Evolutionary conservation across 768 basidiomycete species (phyloP).

Genomic region (Flagelloscypha sp.): DNA sequence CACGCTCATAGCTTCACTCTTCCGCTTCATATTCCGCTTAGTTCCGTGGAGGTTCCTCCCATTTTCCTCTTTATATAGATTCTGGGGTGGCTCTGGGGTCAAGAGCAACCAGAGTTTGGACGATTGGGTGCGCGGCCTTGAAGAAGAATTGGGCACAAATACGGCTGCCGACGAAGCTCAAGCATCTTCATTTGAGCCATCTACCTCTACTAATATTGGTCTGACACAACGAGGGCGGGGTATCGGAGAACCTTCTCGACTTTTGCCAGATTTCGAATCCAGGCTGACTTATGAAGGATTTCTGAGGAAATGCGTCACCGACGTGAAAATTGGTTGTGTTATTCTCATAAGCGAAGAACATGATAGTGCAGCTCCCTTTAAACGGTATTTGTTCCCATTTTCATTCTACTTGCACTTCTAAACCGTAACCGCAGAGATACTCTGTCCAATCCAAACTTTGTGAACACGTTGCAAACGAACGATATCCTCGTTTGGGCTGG

Average conservation of each 20-base stretch:
- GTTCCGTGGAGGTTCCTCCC: constrained; percentile 66
- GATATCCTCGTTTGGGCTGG: constrained; percentile 87
- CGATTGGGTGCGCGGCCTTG: constrained; percentile 70
- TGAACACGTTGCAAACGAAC: constrained; percentile 63
- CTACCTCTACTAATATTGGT: too few relatives aligned
- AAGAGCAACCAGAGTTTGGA: constrained; percentile 52
- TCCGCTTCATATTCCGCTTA: constrained; percentile 58
- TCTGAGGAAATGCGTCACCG: constrained; percentile 59
- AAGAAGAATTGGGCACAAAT: constrained; percentile 83
- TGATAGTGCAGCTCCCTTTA: constrained; percentile 82
- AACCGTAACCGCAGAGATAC: constrained; percentile 45
- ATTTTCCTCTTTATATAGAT: too few relatives aligned
- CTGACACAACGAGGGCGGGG: too few relatives aligned
- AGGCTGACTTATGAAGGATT: constrained; percentile 77
- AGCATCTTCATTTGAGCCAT: constrained; percentile 36
- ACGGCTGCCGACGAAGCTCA: constrained; percentile 29
- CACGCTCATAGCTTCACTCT: constrained; percentile 47
- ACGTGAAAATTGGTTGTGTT: constrained; percentile 69
- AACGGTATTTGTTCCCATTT: constrained; percentile 41
- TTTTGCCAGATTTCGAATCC: too few relatives aligned
- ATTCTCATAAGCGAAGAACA: constrained; percentile 85
- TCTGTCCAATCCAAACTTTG: constrained; percentile 64
- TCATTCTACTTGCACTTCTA: constrained; percentile 2
- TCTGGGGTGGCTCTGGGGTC: too few relatives aligned
- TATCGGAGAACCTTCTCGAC: constrained; percentile 66